A percentile compares a stretch with the other conserved stretches of the same genome.
These are phyloP conservation scores for Boletus sensibilis DNA, from an alignment of 768 basidiomycete species.

Conservation along the genomic window DNA sequence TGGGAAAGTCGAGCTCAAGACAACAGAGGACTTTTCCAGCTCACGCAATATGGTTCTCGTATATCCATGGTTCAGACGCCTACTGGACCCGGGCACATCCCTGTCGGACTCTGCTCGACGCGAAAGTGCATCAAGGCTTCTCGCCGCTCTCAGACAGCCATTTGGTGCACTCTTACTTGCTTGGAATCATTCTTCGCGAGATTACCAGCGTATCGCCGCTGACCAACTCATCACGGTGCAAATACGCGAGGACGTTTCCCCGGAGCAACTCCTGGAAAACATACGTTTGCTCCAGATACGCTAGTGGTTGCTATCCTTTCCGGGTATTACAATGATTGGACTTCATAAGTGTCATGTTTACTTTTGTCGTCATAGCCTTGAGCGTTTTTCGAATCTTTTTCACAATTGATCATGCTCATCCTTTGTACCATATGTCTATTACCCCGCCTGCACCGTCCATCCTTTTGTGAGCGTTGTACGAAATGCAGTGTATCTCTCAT, in stretches of 20 bases:
- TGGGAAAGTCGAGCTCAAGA: slow-evolving; percentile 7
- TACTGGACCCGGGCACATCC: slow-evolving; percentile 1
- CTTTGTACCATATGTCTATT: neutral
- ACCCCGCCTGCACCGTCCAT: neutral
- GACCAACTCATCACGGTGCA: slow-evolving; percentile 7
- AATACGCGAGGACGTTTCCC: slow-evolving; percentile 6
- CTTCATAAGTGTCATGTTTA: neutral
- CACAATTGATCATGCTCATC: neutral
- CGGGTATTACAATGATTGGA: neutral
- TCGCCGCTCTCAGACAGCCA: slow-evolving; percentile 7
- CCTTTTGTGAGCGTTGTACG: neutral
- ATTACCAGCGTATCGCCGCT: slow-evolving; percentile 12
- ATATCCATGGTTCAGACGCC: slow-evolving; percentile 15
- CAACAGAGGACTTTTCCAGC: slow-evolving; percentile 1
- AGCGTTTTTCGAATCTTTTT: neutral
- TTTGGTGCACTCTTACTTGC: slow-evolving; percentile 19
- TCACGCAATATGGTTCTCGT: slow-evolving; percentile 10
- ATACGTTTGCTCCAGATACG: slow-evolving; percentile 9
- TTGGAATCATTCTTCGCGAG: neutral
- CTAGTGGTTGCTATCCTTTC: neutral
- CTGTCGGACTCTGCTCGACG: neutral
- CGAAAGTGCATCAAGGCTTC: slow-evolving; percentile 2
- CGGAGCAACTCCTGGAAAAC: slow-evolving; percentile 1
- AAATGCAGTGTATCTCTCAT: neutral
- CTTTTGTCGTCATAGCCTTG: neutral